Base-by-base conservation (phyloP, 768 basidiomycete genomes). In the Russula vinacea region DNA sequence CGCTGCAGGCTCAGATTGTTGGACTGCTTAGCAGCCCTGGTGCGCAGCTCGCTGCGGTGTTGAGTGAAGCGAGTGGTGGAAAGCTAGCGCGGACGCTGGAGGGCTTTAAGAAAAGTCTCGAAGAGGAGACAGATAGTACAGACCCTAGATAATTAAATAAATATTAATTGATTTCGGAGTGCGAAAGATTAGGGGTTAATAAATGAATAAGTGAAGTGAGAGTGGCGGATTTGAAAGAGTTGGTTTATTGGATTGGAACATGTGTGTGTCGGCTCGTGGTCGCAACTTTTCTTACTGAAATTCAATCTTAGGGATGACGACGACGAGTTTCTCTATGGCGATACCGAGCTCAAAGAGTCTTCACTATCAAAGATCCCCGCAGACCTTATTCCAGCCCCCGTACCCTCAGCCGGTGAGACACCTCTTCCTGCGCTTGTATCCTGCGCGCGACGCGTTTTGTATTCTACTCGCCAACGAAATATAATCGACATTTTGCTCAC, bases 21-120 rank as follows among this genome's bases (percentile, higher is more conserved):
- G 94, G 94, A 9, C 66, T 97, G 75, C 73, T 98, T 65, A 87
- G 87, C 62, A 79, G 85, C 16, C 92, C 91, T 50, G 86, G 84
- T 13, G 79, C 83, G 65, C 88, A 91, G 74, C 78, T 95, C 53
- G 84, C 89, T 4, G 86, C 83, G 53, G 81, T 90, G 49, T 73
- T 92, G 62, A 82, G 80, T 62, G 83, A 87, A 72, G 87, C 88
- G 45, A 80, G 82, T 54, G 89, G 89, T 49, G 89, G 85, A 39
- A 81, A 78, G 65, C 72, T 90, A 72, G 83, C 86, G 60, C 77
- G 89, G 78, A 87, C 89, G 47, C 70, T 92, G 70, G 87, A 91
- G 69, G 90, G 90, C 1, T 77, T 90, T 73, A 86, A 85, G 76
- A 80, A 83, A 72, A 80, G 84, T 26, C 73, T 91, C 70, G 85